Evolutionary conservation across 768 basidiomycete genomes (phyloP).

Genomic region (Saitozyma podzolica): DNA sequence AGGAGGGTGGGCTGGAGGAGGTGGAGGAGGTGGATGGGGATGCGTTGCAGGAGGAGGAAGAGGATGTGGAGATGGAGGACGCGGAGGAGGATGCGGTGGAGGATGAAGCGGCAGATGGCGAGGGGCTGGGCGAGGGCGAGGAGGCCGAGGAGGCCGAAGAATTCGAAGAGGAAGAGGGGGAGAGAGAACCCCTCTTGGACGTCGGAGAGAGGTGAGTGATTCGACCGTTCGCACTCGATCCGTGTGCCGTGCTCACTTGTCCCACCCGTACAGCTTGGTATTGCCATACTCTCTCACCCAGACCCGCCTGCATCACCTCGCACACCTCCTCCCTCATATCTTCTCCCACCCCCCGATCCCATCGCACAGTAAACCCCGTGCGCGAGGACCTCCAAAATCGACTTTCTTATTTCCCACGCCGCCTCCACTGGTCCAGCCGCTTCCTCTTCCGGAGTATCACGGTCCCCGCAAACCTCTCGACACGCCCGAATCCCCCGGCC

Average conservation of each 20-base stretch:
- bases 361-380: constrained; percentile 32
- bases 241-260: too few species aligned
- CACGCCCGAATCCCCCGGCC: background rate
- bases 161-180: constrained; percentile 28
- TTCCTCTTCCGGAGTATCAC: constrained; percentile 38
- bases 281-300: constrained; percentile 32
- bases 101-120: constrained; percentile 1
- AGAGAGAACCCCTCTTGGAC: constrained; percentile 28
- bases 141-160: constrained; percentile 30
- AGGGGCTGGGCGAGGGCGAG: constrained; percentile 7
- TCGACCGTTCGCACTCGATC: too few species aligned
- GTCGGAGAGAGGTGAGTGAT: constrained; percentile 32
- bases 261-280: constrained; percentile 22
- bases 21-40: constrained; percentile 7
- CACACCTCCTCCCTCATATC: constrained; percentile 40
- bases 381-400: constrained; percentile 27
- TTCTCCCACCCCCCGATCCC: constrained; percentile 45
- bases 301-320: constrained; percentile 38
- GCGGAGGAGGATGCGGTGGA: constrained; percentile 8
- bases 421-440: constrained; percentile 19
- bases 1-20: background rate
- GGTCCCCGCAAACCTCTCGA: constrained; percentile 22
- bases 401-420: constrained; percentile 39
- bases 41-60: background rate
- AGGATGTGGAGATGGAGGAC: constrained; percentile 7